Evolutionary conservation across 495 filamentous ascomycete genomes (phyloP), one percentile per base, ranked within the genome.

Genomic region (Aspergillus ostianus): DNA sequence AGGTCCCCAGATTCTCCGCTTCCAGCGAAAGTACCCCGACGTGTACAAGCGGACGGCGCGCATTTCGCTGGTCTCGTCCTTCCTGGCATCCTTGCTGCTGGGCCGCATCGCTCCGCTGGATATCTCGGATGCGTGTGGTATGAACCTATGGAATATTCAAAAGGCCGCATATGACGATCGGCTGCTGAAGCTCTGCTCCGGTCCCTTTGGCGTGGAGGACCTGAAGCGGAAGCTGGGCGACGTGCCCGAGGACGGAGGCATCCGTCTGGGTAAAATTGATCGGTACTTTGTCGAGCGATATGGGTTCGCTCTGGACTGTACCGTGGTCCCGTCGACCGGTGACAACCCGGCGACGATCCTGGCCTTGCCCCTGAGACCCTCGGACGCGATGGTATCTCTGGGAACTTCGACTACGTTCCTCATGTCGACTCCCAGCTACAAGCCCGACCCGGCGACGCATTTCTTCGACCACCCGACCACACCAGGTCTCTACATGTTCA

Each of bases 271-370:
- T 19, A 70, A 67, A 7, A 82, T 98, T 32, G 84, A 85, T 56
- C 59, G 70, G 10, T 98, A 96, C 79, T 97, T 92, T 65, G 82
- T 86, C 20, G 62, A 81, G 50, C 83, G 87, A 15, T 97, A 90
- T 72, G 86, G 88, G 58, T 97, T 98, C 80, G 81, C 80, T 60
- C 63, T 80, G 8, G 82, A 85, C 50, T 96, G 92, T 71, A 82
- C 82, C 13, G 82, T 98, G 54, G 84, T 88, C 30, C 87, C 93
- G 0, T 94, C 93, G 65, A 98, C 94, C 0, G 94, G 94, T 51
- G 94, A 98, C 74, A 98, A 98, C 75, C 94, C 93, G 18, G 85
- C 94, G 0, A 97, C 94, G 0, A 97, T 98, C 63, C 87, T 98
- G 10, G 88, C 92, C 0, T 79, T 98, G 4, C 94, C 94, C 0